phyloP scores from a whole-genome alignment of 2,329 filamentous ascomycete genomes.

The Didymella pomorum region DNA sequence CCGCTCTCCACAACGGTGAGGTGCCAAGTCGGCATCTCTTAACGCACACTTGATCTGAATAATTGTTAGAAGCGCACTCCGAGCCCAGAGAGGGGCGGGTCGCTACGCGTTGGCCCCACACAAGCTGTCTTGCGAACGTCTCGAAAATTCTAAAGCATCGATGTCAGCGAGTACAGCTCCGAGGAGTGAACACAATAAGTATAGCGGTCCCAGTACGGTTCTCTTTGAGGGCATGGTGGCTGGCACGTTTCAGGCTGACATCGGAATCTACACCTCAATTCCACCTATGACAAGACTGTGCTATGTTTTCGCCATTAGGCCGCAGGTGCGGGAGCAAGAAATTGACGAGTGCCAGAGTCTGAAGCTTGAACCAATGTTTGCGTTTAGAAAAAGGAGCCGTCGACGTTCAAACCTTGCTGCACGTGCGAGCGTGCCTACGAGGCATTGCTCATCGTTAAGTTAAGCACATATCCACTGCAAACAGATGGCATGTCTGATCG shows the following conservation, averaged over 20 bases:
- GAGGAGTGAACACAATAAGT: background rate
- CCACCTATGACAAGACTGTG: background rate
- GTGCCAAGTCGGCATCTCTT: background rate
- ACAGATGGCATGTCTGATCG: too few species aligned
- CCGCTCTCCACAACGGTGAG: background rate
- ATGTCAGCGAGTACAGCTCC: background rate
- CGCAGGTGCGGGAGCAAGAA: too few species aligned
- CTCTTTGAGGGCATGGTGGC: background rate
- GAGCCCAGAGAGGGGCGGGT: background rate
- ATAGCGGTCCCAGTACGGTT: background rate
- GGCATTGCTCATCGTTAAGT: too few species aligned
- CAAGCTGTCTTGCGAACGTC: background rate
- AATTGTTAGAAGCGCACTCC: background rate
- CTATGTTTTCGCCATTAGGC: background rate
- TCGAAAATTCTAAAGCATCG: background rate
- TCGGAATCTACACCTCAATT: background rate
- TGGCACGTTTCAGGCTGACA: background rate
- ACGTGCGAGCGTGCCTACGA: too few species aligned
- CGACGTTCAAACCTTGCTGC: too few species aligned
- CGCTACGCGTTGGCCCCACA: background rate
- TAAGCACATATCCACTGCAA: too few species aligned
- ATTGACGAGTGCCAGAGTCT: too few species aligned
- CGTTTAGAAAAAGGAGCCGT: too few species aligned
- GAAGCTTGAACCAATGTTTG: too few species aligned
- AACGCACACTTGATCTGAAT: background rate